phyloP scores from a whole-genome alignment of 257 asterid species.

The Petunia secreta region DNA sequence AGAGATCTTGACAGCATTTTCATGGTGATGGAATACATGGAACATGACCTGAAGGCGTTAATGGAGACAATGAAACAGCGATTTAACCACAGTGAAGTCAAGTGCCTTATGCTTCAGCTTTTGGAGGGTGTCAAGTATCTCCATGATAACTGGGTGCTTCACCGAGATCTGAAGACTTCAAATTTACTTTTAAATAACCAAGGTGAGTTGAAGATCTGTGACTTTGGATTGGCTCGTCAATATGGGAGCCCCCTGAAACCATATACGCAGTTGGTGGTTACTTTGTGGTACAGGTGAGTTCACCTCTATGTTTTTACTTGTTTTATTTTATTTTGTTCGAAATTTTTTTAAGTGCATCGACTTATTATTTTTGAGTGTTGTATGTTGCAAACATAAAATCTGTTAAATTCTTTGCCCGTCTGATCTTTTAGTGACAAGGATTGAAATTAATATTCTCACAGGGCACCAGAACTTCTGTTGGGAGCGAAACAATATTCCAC shows the following conservation, averaged over 20 bases:
- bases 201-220: conserved; percentile 87
- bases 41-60: conserved; percentile 80
- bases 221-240: conserved; percentile 92
- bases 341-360: neutral
- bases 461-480: conserved; percentile 92
- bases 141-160: conserved; percentile 90
- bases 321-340: conserved; percentile 2
- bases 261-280: conserved; percentile 83
- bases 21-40: conserved; percentile 98
- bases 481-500: conserved; percentile 85
- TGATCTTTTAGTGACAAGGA: neutral
- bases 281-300: conserved; percentile 92
- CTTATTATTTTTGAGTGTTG: too few relatives aligned
- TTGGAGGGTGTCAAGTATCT: conserved; percentile 74
- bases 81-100: conserved; percentile 82
- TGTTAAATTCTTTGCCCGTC: neutral
- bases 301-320: neutral
- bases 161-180: conserved; percentile 86
- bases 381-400: too few relatives aligned
- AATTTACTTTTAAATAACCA: conserved; percentile 75
- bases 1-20: conserved; percentile 72
- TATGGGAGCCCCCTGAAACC: conserved; percentile 89
- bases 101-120: conserved; percentile 90
- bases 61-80: conserved; percentile 83
- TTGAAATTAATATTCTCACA: conserved; percentile 36